Conservation (phyloP, 202 grass and related monocot genomes). For the Alloteropsis angusta region DNA sequence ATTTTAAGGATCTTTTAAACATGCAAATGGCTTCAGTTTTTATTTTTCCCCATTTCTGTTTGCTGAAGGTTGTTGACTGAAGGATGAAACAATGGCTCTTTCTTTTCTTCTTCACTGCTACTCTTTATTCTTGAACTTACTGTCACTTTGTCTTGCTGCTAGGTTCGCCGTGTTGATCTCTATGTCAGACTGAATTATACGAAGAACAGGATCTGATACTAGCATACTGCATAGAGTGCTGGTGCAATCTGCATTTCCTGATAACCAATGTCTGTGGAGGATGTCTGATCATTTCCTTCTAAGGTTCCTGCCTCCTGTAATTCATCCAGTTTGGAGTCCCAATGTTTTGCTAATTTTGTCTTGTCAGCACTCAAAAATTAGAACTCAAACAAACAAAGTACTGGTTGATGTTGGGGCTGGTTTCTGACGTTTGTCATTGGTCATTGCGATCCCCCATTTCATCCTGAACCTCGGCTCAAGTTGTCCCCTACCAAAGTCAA, state of each 20-base stretch:
- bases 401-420: neutral
- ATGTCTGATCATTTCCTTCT: neutral
- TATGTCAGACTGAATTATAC: neutral
- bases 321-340: neutral
- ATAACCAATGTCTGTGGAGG: neutral
- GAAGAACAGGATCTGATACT: neutral
- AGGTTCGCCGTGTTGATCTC: neutral
- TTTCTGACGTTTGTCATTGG: neutral
- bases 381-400: neutral
- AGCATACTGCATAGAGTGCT: neutral
- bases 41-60: too few species aligned
- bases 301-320: neutral
- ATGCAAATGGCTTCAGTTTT: too few species aligned
- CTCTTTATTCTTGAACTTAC: neutral
- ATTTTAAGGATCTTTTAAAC: too few species aligned
- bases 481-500: neutral
- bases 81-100: neutral
- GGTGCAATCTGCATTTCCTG: neutral
- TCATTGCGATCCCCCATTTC: neutral
- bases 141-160: neutral
- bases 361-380: neutral
- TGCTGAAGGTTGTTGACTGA: neutral
- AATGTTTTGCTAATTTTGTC: neutral
- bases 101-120: neutral
- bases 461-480: neutral